A percentile compares a stretch with the other conserved stretches of the same genome.
phyloP scores from a whole-genome alignment of 805 yeast species.

The Debaryomyces hansenii region DNA sequence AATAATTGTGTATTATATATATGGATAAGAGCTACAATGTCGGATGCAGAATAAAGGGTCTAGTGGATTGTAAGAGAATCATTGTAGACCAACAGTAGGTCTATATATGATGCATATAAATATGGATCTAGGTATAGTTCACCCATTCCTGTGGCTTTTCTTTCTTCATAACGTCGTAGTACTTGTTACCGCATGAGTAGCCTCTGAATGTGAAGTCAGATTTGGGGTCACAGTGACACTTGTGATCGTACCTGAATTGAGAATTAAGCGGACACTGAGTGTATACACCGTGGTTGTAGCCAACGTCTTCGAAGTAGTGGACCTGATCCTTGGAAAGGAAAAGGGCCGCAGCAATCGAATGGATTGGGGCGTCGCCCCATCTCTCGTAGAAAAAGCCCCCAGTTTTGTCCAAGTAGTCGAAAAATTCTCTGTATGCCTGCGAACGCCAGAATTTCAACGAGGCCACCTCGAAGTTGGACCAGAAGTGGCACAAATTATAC shows the following conservation, averaged over 20 bases:
- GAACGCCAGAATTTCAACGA: constrained; percentile 72
- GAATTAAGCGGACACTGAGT: constrained; percentile 69
- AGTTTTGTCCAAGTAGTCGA: constrained; percentile 69
- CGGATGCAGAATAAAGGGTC: no score
- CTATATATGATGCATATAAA: no score
- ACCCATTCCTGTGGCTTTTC: constrained; percentile 33
- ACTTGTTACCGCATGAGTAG: constrained; percentile 32
- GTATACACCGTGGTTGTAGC: constrained; percentile 77
- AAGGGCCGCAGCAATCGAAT: constrained; percentile 81
- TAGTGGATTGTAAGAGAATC: no score
- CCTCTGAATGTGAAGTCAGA: constrained; percentile 58
- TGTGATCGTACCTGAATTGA: constrained; percentile 47
- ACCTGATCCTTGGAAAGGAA: constrained; percentile 68
- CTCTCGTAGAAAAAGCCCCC: constrained; percentile 88
- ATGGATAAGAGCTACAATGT: no score
- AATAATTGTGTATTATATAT: no score
- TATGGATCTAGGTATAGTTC: constrained; percentile 1
- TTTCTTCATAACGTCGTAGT: constrained; percentile 29
- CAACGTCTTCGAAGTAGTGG: constrained; percentile 76
- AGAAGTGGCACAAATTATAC: constrained; percentile 83
- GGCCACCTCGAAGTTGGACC: constrained; percentile 90
- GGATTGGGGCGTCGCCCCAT: constrained; percentile 90
- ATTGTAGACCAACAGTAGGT: no score
- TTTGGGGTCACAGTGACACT: constrained; percentile 66
- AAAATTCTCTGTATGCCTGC: constrained; percentile 68